Base-by-base conservation (phyloP, 2,329 filamentous ascomycete species). In the Fusarium nodosum region DNA sequence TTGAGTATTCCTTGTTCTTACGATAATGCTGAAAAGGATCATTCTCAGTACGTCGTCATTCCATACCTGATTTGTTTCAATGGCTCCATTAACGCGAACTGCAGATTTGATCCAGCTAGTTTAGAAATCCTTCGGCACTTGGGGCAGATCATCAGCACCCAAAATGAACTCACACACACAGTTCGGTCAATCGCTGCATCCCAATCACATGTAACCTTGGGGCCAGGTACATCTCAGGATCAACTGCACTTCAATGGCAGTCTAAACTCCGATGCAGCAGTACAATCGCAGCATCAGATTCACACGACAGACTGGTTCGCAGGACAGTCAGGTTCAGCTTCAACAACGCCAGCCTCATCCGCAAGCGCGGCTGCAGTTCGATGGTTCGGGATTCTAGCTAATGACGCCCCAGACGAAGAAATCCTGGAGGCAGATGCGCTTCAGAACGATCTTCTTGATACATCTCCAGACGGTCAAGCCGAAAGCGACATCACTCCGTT, bases 91-190 rank as follows among this genome's bases (percentile, higher is more conserved):
- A 3, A 67, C 18, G 4, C 2, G 3, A 11, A 7, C 1, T 9
- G 5, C 28, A 79, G 78, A 36, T 80, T 78, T 34, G 78, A 80
- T 45, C 72, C 77, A 24, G 79, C 78, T n/a, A 80, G 75, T 31
- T 56, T 80, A 5, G 77, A 77, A 44, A 80, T 80, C 16, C 60
- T 80, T 13, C 60, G 72, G 18, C 73, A 75, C 36, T 46, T 75
- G 18, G 60, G 60, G 7, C 71, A 72, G 34, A 64, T 75, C 30
- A 62, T 72, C 36, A 59, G 22, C 20, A 64, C 72, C 1, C 73
- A 75, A 26, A 60, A 73, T 51, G 66, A 73, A 13, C 15, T 75
- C 5, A n/a, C 69, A 0, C 66, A 64, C 11, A 46, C 54, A 10
- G 56, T 74, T 5, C 67, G 64, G 11, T 67, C 69, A 3, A 63